phyloP scores from a whole-genome alignment of 805 yeast genomes.

The Ogataea neopini region DNA sequence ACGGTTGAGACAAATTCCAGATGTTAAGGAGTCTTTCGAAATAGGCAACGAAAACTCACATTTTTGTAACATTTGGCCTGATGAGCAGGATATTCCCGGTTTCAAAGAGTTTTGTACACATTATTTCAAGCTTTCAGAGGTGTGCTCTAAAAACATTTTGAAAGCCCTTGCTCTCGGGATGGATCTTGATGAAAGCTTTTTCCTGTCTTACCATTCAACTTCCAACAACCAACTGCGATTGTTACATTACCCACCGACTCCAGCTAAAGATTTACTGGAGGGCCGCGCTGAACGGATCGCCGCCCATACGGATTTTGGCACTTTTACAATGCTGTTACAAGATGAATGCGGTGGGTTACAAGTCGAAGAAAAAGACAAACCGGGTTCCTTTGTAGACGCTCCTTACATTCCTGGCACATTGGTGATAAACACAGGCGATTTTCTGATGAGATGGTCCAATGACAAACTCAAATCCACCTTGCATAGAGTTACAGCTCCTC shows the following conservation, averaged over 20 bases:
- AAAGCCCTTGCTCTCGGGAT: constrained; percentile 34
- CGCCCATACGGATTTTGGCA: constrained; percentile 42
- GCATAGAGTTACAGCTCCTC: constrained; percentile 40
- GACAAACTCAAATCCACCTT: constrained; percentile 39
- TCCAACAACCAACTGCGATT: constrained; percentile 35
- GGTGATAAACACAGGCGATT: constrained; percentile 43
- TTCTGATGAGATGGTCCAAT: constrained; percentile 40
- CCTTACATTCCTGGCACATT: constrained; percentile 35
- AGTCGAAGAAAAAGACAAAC: constrained; percentile 34
- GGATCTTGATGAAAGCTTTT: constrained; percentile 31
- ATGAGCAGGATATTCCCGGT: constrained; percentile 27
- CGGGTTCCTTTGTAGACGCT: constrained; percentile 33
- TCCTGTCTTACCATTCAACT: constrained; percentile 26
- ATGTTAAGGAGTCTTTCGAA: constrained; percentile 39
- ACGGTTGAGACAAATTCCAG: constrained; percentile 24
- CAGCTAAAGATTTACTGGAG: constrained; percentile 29
- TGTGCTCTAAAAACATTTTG: constrained; percentile 30
- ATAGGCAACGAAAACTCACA: constrained; percentile 27
- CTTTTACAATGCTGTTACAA: constrained; percentile 37
- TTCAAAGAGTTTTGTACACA: constrained; percentile 29
- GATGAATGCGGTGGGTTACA: constrained; percentile 41
- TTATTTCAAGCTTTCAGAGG: constrained; percentile 21
- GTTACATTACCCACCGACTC: constrained; percentile 35
- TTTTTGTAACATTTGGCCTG: constrained; percentile 27
- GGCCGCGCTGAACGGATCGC: constrained; percentile 39